A percentile compares a stretch with the other conserved stretches of the same genome.
phyloP scores from a whole-genome alignment of 2,329 filamentous ascomycete species.

The Fusarium sp. region DNA sequence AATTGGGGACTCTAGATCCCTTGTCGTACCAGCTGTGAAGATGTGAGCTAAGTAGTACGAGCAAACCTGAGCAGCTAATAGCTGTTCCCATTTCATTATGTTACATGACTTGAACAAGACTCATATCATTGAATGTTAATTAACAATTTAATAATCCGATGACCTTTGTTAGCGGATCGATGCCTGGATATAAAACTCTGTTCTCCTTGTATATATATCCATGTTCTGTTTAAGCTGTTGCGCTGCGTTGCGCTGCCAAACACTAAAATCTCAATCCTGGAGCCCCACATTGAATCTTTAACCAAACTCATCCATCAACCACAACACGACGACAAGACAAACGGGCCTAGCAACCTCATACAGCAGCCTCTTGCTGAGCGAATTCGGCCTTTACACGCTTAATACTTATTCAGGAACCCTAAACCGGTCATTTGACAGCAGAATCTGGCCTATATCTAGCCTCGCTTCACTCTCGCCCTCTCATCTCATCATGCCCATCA shows the following conservation, averaged over 20 bases:
- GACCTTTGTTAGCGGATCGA: background rate
- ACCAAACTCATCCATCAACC: slow-evolving; percentile 39
- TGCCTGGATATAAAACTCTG: background rate
- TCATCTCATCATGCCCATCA: slow-evolving; percentile 60
- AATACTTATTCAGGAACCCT: background rate
- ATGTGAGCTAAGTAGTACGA: background rate
- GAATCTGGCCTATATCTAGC: slow-evolving; percentile 4
- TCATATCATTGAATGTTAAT: background rate
- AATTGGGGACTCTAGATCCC: background rate
- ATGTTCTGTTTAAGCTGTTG: background rate
- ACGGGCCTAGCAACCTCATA: slow-evolving; percentile 2
- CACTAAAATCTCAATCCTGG: slow-evolving; percentile 47
- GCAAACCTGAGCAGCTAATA: background rate
- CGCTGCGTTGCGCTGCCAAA: slow-evolving; percentile 5
- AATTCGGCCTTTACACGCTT: background rate
- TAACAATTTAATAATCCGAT: background rate
- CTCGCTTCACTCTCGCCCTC: slow-evolving; percentile 18
- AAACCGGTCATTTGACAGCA: background rate
- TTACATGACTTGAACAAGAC: background rate
- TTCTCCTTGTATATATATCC: background rate
- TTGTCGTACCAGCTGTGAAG: background rate
- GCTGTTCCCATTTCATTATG: background rate
- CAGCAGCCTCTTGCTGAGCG: background rate
- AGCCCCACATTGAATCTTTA: slow-evolving; percentile 50
- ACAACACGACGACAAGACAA: slow-evolving; percentile 16